Conservation (phyloP, 1,284 basidiomycete genomes). For the Boletus mariae region DNA sequence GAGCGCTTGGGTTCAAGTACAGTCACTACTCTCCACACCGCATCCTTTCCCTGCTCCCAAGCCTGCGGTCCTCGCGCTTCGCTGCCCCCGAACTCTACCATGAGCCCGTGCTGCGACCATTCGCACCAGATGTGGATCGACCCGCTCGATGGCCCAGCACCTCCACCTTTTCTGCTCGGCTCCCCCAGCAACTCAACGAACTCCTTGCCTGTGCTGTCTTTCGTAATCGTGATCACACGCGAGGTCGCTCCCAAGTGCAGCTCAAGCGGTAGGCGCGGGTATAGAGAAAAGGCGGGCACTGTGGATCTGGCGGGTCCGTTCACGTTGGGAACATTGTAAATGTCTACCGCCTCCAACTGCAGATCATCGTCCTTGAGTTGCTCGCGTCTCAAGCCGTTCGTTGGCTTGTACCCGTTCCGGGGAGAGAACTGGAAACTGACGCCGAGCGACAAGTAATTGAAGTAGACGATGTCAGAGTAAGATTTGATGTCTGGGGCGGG, state of each 20-base stretch:
- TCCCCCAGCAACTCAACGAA: slow-evolving; percentile 76
- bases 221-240: slow-evolving; percentile 42
- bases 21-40: slow-evolving; percentile 70
- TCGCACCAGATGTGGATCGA: slow-evolving; percentile 90
- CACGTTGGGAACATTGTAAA: slow-evolving; percentile 62
- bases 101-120: slow-evolving; percentile 76
- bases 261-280: slow-evolving; percentile 48
- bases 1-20: slow-evolving; percentile 46
- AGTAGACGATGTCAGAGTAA: slow-evolving; percentile 80
- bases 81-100: slow-evolving; percentile 79
- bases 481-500: slow-evolving; percentile 63
- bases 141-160: slow-evolving; percentile 73
- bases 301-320: slow-evolving; percentile 36
- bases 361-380: slow-evolving; percentile 52
- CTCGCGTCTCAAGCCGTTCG: slow-evolving; percentile 40
- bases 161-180: slow-evolving; percentile 83
- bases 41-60: slow-evolving; percentile 82
- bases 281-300: slow-evolving; percentile 51
- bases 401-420: slow-evolving; percentile 56
- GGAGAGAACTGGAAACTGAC: slow-evolving; percentile 74
- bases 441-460: slow-evolving; percentile 77
- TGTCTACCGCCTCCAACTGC: slow-evolving; percentile 67
- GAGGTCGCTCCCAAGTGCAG: slow-evolving; percentile 43
- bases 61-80: slow-evolving; percentile 74
- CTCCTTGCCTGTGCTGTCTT: slow-evolving; percentile 66